Conservation (phyloP, 768 basidiomycete genomes). For the Grammothele lineata region DNA sequence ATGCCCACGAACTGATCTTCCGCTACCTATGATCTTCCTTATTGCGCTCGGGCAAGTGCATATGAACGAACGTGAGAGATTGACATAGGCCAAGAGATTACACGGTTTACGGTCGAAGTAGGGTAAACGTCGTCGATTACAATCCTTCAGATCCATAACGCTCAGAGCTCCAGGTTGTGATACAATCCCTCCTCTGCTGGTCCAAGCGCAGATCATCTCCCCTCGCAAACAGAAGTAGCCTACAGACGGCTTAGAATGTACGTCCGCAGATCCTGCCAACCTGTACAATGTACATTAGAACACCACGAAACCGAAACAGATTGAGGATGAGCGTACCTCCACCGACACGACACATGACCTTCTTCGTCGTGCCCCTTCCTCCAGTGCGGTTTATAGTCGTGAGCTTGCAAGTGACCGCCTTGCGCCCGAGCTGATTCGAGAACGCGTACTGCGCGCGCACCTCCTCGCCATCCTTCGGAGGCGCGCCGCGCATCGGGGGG, state of each 20-base stretch:
- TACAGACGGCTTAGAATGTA: slow-evolving; percentile 71
- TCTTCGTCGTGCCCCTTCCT: slow-evolving; percentile 54
- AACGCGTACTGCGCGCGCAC: slow-evolving; percentile 82
- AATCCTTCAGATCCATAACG: slow-evolving; percentile 7
- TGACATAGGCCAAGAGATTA: slow-evolving; percentile 19
- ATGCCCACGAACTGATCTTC: slow-evolving; percentile 43
- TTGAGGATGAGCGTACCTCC: slow-evolving; percentile 70
- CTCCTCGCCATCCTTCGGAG: slow-evolving; percentile 76
- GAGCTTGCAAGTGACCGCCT: slow-evolving; percentile 74
- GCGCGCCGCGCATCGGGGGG: slow-evolving; percentile 57
- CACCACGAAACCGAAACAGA: not conserved
- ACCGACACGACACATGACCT: slow-evolving; percentile 89
- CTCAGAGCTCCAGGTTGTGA: not conserved
- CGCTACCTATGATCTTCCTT: no score
- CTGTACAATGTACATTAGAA: slow-evolving; percentile 30
- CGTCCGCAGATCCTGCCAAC: slow-evolving; percentile 76
- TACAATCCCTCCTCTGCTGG: not conserved
- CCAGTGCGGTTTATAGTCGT: slow-evolving; percentile 68
- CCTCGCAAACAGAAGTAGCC: slow-evolving; percentile 42
- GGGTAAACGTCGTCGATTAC: slow-evolving; percentile 6
- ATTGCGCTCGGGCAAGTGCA: not conserved
- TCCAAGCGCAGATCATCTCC: slow-evolving; percentile 21
- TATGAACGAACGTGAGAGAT: slow-evolving; percentile 20
- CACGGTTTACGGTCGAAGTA: slow-evolving; percentile 6
- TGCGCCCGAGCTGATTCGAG: slow-evolving; percentile 65